Evolutionary conservation across 805 yeast genomes (phyloP), one percentile per base, ranked within the genome.

Genomic region (Blastobotrys americana): DNA sequence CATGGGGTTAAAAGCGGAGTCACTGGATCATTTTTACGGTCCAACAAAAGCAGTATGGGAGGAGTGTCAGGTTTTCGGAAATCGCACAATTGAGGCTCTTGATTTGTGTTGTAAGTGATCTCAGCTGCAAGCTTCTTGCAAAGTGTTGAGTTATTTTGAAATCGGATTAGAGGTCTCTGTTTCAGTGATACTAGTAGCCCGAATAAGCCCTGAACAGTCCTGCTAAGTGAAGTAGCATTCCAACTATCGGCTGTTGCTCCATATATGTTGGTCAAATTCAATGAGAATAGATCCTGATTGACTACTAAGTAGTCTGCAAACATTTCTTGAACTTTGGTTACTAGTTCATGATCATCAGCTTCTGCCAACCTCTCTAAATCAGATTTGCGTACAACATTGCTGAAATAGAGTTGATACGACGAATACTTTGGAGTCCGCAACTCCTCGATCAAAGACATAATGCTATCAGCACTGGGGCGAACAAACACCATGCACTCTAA

Each of bases 1-100:
- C 99, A 93, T 2, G 97, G 98, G 34, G 82, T 77, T 40, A 93
- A 66, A 23, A 93, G 71, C 1, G 99, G 97, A 0, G 99, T 90
- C 10, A 90, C 70, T 2, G 98, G 97, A 64, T 93, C 99, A 57
- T 78, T 83, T 46, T 80, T 76, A 43, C 99, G 72, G 63, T 93
- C 97, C 39, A 93, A 58, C 2, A 93, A 69, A 9, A 93, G 63
- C 39, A 94, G 64, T 5, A 83, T 56, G 1, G 97, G 94, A 1
- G 88, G 77, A 0, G 80, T 67, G 57, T 85, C 95, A 46, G 67
- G 65, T 20, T 63, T 59, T 33, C 78, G 70, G 57, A 82, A 77
- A 55, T 84, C 93, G 62, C 87, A 86, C 36, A 88, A 61, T 52
- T 76, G 76, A 42, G 55, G 33, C 41, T 64, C 67, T 39, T 66